These are phyloP conservation scores for Yarrowia alimentaria DNA, from an alignment of 805 yeast species.

Conservation along the genomic window DNA sequence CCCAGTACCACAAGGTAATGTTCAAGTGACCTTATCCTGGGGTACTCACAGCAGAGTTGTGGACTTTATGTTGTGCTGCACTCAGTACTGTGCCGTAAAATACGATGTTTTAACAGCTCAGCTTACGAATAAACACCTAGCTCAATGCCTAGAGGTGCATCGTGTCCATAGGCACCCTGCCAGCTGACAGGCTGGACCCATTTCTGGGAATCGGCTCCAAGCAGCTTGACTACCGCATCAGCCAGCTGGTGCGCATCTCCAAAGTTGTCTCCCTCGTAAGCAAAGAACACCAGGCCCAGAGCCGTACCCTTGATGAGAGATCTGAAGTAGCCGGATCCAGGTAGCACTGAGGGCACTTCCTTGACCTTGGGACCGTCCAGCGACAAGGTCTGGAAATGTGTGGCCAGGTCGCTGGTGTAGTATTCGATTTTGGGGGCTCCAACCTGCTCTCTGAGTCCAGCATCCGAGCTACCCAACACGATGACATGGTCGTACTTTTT, in stretches of 20 bases:
- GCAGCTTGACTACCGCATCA: conserved; percentile 38
- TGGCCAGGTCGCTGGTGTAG: conserved; percentile 15
- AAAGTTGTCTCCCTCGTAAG: conserved; percentile 88
- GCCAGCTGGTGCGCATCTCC: conserved; percentile 63
- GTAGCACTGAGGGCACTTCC: conserved; percentile 5
- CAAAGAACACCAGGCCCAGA: conserved; percentile 49
- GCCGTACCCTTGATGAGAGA: conserved; percentile 23
- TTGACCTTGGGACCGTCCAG: conserved; percentile 23
- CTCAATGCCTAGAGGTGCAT: conserved; percentile 66
- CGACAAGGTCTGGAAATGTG: conserved; percentile 21
- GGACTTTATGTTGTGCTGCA: too few species aligned
- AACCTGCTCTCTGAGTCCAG: conserved; percentile 44
- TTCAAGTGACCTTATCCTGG: too few species aligned
- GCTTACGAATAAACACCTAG: conserved; percentile 67
- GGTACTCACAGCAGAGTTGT: too few species aligned
- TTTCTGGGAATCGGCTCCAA: conserved; percentile 33
- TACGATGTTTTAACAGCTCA: too few species aligned
- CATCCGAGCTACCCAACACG: conserved; percentile 67
- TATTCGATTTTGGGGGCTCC: conserved; percentile 9
- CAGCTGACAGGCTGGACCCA: conserved; percentile 72
- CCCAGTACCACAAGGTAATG: too few species aligned
- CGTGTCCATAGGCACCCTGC: conserved; percentile 80
- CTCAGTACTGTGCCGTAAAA: too few species aligned
- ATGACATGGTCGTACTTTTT: conserved; percentile 40
- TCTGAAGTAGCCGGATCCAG: conserved; percentile 24